phyloP scores from a whole-genome alignment of 208 protist species.

The Leishmania arabica region DNA sequence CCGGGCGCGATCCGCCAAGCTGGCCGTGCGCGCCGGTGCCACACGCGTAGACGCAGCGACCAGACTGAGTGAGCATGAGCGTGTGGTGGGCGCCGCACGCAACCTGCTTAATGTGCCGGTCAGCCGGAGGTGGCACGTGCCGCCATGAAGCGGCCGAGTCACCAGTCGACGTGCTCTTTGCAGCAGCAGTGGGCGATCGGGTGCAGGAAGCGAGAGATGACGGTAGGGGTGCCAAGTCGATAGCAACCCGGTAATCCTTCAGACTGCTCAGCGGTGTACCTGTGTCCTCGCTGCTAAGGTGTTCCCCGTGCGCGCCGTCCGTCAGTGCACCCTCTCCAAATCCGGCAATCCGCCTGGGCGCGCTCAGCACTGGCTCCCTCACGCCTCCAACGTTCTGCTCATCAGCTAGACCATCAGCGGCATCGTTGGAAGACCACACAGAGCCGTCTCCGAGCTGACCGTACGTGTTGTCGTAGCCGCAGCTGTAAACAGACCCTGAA shows the following conservation, averaged over 20 bases:
- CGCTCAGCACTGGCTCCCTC: conserved; percentile 25
- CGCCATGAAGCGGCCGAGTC: background rate
- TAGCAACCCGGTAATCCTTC: conserved; percentile 11
- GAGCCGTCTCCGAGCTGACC: conserved; percentile 86
- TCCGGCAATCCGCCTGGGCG: conserved; percentile 36
- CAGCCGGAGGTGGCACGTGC: conserved; percentile 18
- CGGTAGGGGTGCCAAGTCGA: conserved; percentile 9
- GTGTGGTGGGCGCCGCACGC: conserved; percentile 77
- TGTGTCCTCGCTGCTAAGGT: background rate
- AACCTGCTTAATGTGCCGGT: conserved; percentile 46
- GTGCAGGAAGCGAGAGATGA: conserved; percentile 7
- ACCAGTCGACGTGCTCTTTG: background rate
- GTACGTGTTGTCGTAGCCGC: conserved; percentile 76
- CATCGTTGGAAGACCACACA: conserved; percentile 46
- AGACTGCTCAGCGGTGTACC: background rate
- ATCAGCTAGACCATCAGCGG: background rate
- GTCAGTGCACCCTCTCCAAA: conserved; percentile 29
- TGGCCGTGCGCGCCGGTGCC: conserved; percentile 72
- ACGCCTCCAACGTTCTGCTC: background rate
- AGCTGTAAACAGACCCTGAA: conserved; percentile 70
- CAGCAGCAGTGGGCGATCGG: background rate
- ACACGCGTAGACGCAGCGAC: conserved; percentile 64
- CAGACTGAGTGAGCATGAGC: conserved; percentile 54
- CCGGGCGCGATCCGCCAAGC: conserved; percentile 49
- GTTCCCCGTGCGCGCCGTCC: background rate